Conservation (phyloP, 2,329 filamentous ascomycete species). For the Dothistroma pini region DNA sequence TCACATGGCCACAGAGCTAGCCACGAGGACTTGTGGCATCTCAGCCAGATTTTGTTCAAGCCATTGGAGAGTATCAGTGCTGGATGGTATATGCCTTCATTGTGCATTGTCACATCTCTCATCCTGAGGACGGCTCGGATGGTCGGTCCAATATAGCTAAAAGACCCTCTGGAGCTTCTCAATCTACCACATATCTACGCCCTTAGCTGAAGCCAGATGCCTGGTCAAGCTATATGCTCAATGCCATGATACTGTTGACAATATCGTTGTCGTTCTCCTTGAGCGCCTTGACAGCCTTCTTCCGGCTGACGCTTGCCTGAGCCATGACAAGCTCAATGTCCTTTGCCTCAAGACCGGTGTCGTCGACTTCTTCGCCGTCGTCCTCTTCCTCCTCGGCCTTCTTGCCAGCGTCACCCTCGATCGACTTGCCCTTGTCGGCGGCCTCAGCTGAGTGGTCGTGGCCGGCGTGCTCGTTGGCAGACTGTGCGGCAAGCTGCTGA, state of each 20-base stretch:
- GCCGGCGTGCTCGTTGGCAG: conserved; percentile 59
- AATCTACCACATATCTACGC: neutral
- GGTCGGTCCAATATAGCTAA: neutral
- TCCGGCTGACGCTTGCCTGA: conserved; percentile 88
- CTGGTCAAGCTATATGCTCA: conserved; percentile 51
- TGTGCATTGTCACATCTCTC: neutral
- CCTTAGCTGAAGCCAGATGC: neutral
- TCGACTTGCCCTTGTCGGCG: conserved; percentile 70
- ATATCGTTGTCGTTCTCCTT: conserved; percentile 99
- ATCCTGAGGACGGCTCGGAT: neutral
- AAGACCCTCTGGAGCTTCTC: neutral
- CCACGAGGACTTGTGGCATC: too few relatives aligned
- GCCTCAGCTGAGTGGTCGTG: conserved; percentile 76
- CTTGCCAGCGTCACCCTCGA: conserved; percentile 58
- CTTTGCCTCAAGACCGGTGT: conserved; percentile 93
- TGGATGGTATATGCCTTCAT: neutral
- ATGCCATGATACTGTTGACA: conserved; percentile 99
- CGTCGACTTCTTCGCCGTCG: conserved; percentile 93
- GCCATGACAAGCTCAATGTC: conserved; percentile 99
- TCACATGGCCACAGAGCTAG: too few relatives aligned
- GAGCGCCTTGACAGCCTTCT: conserved; percentile 98
- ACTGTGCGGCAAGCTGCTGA: conserved; percentile 81
- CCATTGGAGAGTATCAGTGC: too few relatives aligned
- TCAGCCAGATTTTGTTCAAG: too few relatives aligned
- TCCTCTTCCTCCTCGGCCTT: conserved; percentile 72